Evolutionary conservation across 2,329 filamentous ascomycete species (phyloP).

Genomic region (Claviceps sorghi): DNA sequence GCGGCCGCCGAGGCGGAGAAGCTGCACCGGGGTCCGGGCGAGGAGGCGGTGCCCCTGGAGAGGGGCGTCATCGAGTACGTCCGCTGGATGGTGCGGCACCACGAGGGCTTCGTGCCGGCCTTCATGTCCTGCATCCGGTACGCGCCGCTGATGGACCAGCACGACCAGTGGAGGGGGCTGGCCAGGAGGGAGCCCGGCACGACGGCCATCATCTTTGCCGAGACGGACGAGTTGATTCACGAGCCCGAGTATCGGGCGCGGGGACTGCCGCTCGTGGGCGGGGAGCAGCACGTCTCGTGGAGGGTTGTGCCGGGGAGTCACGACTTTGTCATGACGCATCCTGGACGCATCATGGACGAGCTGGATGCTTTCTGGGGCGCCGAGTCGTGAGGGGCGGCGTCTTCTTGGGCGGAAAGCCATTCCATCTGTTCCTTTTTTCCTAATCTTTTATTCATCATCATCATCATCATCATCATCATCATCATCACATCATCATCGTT

Average conservation of each 20-base stretch:
- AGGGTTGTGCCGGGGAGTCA: slow-evolving; percentile 39
- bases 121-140: slow-evolving; percentile 44
- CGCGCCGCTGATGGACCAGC: slow-evolving; percentile 38
- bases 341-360: slow-evolving; percentile 26
- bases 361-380: slow-evolving; percentile 34
- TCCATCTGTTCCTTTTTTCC: not conserved
- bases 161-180: slow-evolving; percentile 34
- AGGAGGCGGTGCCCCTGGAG: slow-evolving; percentile 25
- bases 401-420: slow-evolving; percentile 25
- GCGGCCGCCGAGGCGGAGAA: slow-evolving; percentile 28
- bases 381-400: not conserved
- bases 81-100: slow-evolving; percentile 42
- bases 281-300: slow-evolving; percentile 34
- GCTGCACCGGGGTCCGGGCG: not conserved
- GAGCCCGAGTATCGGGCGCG: slow-evolving; percentile 33
- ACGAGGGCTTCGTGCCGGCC: slow-evolving; percentile 42
- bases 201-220: slow-evolving; percentile 37
- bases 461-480: too few relatives aligned
- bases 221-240: slow-evolving; percentile 37
- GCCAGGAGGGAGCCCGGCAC: slow-evolving; percentile 26
- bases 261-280: slow-evolving; percentile 35
- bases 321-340: slow-evolving; percentile 48
- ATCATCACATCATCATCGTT: too few relatives aligned
- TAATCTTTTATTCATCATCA: too few relatives aligned
- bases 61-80: slow-evolving; percentile 34